These are phyloP conservation scores for Macadamia integrifolia DNA, from an alignment of 164 flowering plant genomes.

Conservation along the genomic window DNA sequence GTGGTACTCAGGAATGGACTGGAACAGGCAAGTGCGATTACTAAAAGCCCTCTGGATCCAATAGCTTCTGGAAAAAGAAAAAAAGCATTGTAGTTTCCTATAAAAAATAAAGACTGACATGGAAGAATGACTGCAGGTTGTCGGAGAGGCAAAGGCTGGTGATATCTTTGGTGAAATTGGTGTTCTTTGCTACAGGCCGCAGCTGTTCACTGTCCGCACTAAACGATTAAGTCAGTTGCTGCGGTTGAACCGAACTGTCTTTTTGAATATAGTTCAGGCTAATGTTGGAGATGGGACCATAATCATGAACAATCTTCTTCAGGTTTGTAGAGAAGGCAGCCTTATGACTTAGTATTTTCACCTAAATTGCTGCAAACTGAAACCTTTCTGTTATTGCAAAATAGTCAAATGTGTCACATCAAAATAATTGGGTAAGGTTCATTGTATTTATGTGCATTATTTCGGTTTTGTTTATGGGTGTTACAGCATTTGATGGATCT, in stretches of 20 bases:
- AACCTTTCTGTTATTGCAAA: no score
- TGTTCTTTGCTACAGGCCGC: constrained; percentile 95
- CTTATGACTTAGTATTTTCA: background rate
- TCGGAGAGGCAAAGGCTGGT: constrained; percentile 65
- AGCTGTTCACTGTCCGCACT: constrained; percentile 82
- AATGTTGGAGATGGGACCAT: constrained; percentile 93
- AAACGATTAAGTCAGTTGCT: constrained; percentile 76
- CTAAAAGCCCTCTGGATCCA: background rate
- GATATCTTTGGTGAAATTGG: constrained; percentile 90
- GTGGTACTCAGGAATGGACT: constrained; percentile 51
- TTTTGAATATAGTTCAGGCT: constrained; percentile 81
- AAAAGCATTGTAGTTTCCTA: background rate
- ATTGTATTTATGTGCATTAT: background rate
- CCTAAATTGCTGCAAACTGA: background rate
- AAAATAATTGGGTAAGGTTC: no score
- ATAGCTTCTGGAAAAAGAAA: background rate
- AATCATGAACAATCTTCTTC: constrained; percentile 89
- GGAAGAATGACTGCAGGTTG: constrained; percentile 37
- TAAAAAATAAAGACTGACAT: background rate
- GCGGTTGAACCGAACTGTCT: constrained; percentile 74
- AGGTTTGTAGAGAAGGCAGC: constrained; percentile 37
- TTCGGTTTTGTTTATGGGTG: background rate
- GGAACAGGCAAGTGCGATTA: constrained; percentile 49
- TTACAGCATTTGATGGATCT: constrained; percentile 71
- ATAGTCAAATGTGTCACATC: no score